Evolutionary conservation across 352 stramenopile genomes (phyloP), one percentile per base, ranked within the genome.

Genomic region (Globisporangium ultimum): DNA sequence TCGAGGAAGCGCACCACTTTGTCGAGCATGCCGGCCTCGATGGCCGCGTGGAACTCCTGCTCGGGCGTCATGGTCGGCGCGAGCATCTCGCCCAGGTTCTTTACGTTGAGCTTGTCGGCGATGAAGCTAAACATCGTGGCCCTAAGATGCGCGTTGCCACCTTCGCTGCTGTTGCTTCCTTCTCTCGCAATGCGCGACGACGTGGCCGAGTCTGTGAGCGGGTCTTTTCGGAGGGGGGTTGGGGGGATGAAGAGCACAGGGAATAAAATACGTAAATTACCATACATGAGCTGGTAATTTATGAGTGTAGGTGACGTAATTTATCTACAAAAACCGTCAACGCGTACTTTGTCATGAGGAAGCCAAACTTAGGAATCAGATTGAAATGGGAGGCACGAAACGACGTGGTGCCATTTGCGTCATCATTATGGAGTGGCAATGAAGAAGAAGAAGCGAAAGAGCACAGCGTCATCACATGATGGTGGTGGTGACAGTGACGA

Each of bases 101-200:
- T 94, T 50, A 95, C 83, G 46, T 96, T 96, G 63, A 95, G 80
- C 67, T 91, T 92, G 60, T 96, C 87, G 32, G 84, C 86, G 53
- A 96, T 81, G 72, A 81, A 96, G 60, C 80, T 87, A 59, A 96
- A 96, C 88, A 96, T 96, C 40, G 55, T 55, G 53, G 41, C 38
- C 10, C 4, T 2, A 28, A 28, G 24, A 28, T 28, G 38, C 38
- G 38, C 38, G 38, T 43, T 17, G 38, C 18, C 3, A 24, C 42
- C 8, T 20, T 41, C 40, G 18, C 54, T 53, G 17, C 38, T 22
- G 32, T 14, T 34, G 14, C 15, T 24, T 49, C 34, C 34, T 34
- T 14, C 28, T 54, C 47, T 43, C 42, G 22, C 52, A 43, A 38
- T 43, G 32, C 40, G 24, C 53, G 40, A 57, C 50, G 36, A 58